These are phyloP conservation scores for Ceratocystis cacaofunesta DNA, from an alignment of 2,329 filamentous ascomycete genomes.

Conservation along the genomic window DNA sequence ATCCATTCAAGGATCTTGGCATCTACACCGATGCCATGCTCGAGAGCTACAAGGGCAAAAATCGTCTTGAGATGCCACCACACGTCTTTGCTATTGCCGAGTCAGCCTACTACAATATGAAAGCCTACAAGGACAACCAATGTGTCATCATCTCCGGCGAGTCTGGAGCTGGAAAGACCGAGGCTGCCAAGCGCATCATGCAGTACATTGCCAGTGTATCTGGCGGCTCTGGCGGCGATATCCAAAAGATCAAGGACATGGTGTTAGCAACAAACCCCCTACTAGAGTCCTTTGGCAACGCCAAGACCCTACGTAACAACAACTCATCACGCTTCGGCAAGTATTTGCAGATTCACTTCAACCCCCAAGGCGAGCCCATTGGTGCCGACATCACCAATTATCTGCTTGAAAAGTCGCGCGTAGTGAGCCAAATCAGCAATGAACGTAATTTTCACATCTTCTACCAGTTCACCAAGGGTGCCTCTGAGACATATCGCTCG, in stretches of 20 bases:
- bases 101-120: constrained; percentile 98
- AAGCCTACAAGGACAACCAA: constrained; percentile 96
- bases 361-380: constrained; percentile 74
- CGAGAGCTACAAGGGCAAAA: constrained; percentile 90
- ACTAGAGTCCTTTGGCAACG: constrained; percentile 94
- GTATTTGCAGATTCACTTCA: constrained; percentile 95
- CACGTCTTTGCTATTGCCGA: constrained; percentile 98
- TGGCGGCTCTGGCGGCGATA: constrained; percentile 67
- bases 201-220: constrained; percentile 98
- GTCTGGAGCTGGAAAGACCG: constrained; percentile 94
- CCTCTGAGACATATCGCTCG: constrained; percentile 71
- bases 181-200: constrained; percentile 97
- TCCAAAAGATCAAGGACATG: constrained; percentile 98
- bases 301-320: constrained; percentile 95
- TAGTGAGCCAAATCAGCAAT: constrained; percentile 86
- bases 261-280: constrained; percentile 94
- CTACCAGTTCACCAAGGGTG: constrained; percentile 95
- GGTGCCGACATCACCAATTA: constrained; percentile 98
- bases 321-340: constrained; percentile 98
- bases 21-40: constrained; percentile 95
- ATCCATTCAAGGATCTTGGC: constrained; percentile 90
- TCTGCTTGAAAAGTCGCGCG: constrained; percentile 83
- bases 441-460: constrained; percentile 99
- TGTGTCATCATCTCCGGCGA: constrained; percentile 99
- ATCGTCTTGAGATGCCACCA: constrained; percentile 83